Evolutionary conservation across 345 rosid genomes (phyloP).

Genomic region (Brassica juncea): DNA sequence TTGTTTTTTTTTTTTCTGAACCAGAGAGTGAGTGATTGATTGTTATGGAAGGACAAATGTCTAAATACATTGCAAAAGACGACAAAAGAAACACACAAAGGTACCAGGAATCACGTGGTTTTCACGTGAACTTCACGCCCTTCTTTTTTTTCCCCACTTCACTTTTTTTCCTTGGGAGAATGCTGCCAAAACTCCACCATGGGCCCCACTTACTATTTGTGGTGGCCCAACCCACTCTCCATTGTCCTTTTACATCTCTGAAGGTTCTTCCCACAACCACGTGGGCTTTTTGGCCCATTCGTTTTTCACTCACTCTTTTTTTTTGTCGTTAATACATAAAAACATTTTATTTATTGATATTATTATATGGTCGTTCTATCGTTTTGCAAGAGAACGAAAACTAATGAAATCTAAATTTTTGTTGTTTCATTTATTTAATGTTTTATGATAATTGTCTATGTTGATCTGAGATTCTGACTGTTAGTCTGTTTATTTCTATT

Average conservation of each 20-base stretch:
- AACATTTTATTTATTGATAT: not conserved
- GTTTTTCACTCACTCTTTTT: not conserved
- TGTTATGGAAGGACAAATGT: constrained; percentile 30
- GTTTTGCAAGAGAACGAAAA: not conserved
- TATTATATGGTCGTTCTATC: constrained; percentile 4
- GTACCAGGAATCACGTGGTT: constrained; percentile 30
- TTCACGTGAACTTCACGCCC: constrained; percentile 37
- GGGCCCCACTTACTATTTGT: constrained; percentile 20
- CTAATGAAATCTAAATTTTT: not conserved
- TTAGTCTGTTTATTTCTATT: too few relatives aligned
- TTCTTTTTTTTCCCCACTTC: constrained; percentile 5
- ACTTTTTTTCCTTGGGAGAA: not conserved
- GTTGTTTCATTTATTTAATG: not conserved
- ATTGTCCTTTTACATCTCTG: constrained; percentile 8
- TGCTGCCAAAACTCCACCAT: constrained; percentile 17
- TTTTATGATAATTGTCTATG: constrained; percentile 14
- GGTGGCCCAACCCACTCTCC: constrained; percentile 30
- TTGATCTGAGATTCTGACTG: not conserved
- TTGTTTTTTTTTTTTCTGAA: not conserved
- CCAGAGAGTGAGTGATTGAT: not conserved
- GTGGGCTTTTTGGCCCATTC: constrained; percentile 39
- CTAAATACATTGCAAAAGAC: not conserved
- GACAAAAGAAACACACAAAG: constrained; percentile 17
- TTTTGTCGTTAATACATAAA: not conserved
- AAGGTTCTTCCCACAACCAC: constrained; percentile 18